Evolutionary conservation across 2,329 filamentous ascomycete genomes (phyloP).

Genomic region (Trichoderma guizhouense): DNA sequence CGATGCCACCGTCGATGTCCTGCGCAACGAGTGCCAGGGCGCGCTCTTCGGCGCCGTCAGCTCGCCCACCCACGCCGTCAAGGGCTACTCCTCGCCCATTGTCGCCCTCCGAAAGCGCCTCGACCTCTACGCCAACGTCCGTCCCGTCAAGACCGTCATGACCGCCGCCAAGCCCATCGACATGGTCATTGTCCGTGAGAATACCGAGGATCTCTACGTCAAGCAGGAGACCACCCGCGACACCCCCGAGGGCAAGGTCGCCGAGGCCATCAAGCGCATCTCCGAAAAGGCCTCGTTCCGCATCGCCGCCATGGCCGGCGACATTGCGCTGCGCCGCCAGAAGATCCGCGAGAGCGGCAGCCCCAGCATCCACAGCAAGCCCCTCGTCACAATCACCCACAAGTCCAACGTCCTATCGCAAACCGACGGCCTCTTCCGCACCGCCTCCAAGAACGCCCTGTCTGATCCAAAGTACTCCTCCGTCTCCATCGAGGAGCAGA

Average conservation of each 20-base stretch:
- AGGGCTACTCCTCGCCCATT: slow-evolving; percentile 94
- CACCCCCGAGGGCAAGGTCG: slow-evolving; percentile 74
- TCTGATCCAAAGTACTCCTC: slow-evolving; percentile 88
- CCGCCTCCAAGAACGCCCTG: slow-evolving; percentile 74
- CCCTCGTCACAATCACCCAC: slow-evolving; percentile 93
- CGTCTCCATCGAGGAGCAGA: slow-evolving; percentile 98
- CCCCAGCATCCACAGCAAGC: slow-evolving; percentile 58
- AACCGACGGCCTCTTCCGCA: slow-evolving; percentile 92
- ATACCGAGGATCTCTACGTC: slow-evolving; percentile 97
- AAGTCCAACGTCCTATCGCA: slow-evolving; percentile 97
- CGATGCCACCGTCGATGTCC: slow-evolving; percentile 82
- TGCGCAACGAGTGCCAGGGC: slow-evolving; percentile 89
- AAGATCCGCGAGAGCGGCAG: slow-evolving; percentile 61
- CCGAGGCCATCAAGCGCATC: slow-evolving; percentile 97
- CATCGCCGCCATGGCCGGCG: slow-evolving; percentile 90
- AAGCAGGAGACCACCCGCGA: slow-evolving; percentile 90
- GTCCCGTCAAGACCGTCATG: slow-evolving; percentile 81
- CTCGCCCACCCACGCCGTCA: slow-evolving; percentile 84
- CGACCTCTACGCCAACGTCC: slow-evolving; percentile 94
- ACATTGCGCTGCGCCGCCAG: slow-evolving; percentile 86
- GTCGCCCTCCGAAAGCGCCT: slow-evolving; percentile 94
- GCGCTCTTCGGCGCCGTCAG: slow-evolving; percentile 94
- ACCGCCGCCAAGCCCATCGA: slow-evolving; percentile 72
- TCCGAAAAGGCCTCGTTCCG: slow-evolving; percentile 78
- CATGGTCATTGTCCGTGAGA: slow-evolving; percentile 97